Evolutionary conservation across 441 rosid genomes (phyloP).

Genomic region (Manihot esculenta): DNA sequence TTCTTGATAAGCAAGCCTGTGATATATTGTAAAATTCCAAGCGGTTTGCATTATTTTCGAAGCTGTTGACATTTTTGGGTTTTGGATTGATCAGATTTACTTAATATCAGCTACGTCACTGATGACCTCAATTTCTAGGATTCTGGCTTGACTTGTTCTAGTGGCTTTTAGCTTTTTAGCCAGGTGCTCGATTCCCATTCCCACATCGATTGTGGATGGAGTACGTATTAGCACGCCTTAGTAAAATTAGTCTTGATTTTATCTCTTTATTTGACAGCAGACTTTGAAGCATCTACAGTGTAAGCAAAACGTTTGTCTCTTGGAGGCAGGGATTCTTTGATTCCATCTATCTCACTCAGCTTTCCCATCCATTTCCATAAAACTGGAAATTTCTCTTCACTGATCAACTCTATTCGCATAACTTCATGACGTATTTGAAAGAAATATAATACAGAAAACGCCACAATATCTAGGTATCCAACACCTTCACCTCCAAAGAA

Average conservation of each 20-base stretch:
- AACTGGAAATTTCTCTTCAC: conserved; percentile 32
- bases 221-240: no score
- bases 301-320: conserved; percentile 34
- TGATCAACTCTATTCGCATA: conserved; percentile 15
- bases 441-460: background rate
- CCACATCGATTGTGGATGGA: no score
- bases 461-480: conserved; percentile 37
- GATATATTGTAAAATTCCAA: no score
- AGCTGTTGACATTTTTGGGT: no score
- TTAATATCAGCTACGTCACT: no score
- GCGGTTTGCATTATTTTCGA: no score
- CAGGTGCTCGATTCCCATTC: no score
- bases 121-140: no score
- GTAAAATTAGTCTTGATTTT: no score
- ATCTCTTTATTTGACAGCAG: background rate
- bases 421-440: conserved; percentile 23
- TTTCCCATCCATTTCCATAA: conserved; percentile 38
- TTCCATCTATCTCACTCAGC: conserved; percentile 26
- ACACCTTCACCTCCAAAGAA: conserved; percentile 42
- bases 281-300: conserved; percentile 16
- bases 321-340: conserved; percentile 43
- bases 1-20: background rate
- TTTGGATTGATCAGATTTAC: no score
- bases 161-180: no score
- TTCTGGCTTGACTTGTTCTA: no score